Percentiles rank a stretch among this genome's conserved stretches.
Conservation (phyloP, 129 eudicot genomes). For the Ambrosia trifida region DNA sequence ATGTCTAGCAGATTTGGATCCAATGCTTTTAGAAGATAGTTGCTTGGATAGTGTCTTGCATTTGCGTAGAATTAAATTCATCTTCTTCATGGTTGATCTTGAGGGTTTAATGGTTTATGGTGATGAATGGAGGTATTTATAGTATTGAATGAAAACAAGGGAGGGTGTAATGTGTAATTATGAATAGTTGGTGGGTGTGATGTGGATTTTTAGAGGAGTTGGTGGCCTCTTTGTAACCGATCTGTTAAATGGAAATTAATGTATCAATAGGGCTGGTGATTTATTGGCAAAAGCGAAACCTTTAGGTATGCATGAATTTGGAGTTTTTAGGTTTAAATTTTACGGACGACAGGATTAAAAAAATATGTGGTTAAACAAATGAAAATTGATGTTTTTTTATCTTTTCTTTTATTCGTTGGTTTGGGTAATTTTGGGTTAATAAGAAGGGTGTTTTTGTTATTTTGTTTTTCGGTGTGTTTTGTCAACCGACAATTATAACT, state of each 20-base stretch:
- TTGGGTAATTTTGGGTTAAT: not conserved
- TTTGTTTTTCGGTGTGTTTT: not conserved
- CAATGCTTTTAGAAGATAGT: slow-evolving; percentile 47
- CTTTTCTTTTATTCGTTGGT: not conserved
- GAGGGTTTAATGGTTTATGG: slow-evolving; percentile 10
- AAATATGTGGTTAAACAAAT: too few relatives aligned
- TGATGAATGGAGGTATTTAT: slow-evolving; percentile 11
- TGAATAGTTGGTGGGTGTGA: not conserved
- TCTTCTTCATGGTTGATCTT: slow-evolving; percentile 56
- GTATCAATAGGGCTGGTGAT: too few relatives aligned
- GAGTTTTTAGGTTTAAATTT: too few relatives aligned
- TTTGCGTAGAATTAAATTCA: slow-evolving; percentile 50
- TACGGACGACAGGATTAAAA: too few relatives aligned
- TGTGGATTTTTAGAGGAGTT: not conserved
- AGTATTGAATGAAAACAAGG: not conserved
- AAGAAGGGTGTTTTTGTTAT: not conserved
- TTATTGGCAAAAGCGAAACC: too few relatives aligned
- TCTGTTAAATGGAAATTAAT: slow-evolving; percentile 9
- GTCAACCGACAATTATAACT: not conserved
- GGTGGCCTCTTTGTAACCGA: slow-evolving; percentile 20
- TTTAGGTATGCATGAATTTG: too few relatives aligned
- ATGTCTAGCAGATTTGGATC: slow-evolving; percentile 61
- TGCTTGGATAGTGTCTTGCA: slow-evolving; percentile 75
- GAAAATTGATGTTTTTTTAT: not conserved
- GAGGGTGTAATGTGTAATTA: slow-evolving; percentile 18